Base-by-base conservation (phyloP, 2,329 filamentous ascomycete species). In the Coniochaeta pulveracea region DNA sequence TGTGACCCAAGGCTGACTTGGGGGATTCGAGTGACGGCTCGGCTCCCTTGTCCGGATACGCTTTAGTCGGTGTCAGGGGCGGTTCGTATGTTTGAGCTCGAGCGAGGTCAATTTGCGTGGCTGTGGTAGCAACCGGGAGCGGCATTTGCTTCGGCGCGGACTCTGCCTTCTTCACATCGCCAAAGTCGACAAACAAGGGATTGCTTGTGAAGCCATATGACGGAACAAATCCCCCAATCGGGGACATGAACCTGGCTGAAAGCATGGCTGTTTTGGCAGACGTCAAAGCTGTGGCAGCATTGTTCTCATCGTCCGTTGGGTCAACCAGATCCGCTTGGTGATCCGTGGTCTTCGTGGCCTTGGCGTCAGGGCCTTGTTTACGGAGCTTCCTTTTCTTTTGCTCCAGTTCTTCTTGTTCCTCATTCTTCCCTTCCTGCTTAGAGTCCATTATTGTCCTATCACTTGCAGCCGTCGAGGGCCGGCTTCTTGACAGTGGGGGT, bases 391-490 rank as follows among this genome's bases (percentile, higher is more conserved):
- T 9, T n/a, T 33, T 33, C 30, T 19, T 18, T 16, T 33, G 30
- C 19, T 33, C 30, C 11, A 16, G 10, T 22, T 25, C 30, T 10
- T 14, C 14, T 6, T 10, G 12, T 18, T 24, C 19, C 5, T 25
- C 30, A 19, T 25, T 33, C n/a, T n/a, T n/a, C n/a, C n/a, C n/a
- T n/a, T n/a, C n/a, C n/a, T n/a, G n/a, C n/a, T n/a, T n/a, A n/a
- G n/a, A n/a, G n/a, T n/a, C n/a, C n/a, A n/a, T n/a, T n/a, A n/a
- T 12, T 34, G 2, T 38, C 38, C 1, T 14, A 27, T 4, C 10
- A 9, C 19, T 35, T 37, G 4, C 40, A 24, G 7, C 36, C 28
- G 16, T 33, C 33, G 3, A 37, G 18, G 2, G n/a, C n/a, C n/a
- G n/a, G n/a, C n/a, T n/a, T n/a, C n/a, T n/a, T n/a, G n/a, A n/a